Evolutionary conservation across 495 filamentous ascomycete genomes (phyloP).

Genomic region (Monascus purpureus): DNA sequence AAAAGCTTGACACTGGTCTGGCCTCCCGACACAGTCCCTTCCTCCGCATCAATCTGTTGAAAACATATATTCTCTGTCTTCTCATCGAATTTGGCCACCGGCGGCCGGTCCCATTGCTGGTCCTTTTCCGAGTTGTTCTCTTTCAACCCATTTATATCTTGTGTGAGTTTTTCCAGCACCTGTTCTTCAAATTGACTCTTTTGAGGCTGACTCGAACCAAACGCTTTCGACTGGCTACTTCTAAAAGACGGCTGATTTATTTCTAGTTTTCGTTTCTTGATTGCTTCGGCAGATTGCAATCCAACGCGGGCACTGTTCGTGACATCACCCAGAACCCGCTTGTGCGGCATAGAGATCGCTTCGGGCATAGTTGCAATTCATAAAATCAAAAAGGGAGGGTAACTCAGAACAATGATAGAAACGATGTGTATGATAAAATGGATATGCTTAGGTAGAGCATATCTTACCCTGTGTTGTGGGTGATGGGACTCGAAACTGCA

Average conservation of each 20-base stretch:
- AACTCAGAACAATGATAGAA: no score
- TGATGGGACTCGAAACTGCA: neutral
- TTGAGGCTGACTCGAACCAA: conserved; percentile 60
- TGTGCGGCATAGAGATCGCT: conserved; percentile 34
- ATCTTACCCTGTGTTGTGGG: neutral
- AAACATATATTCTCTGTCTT: conserved; percentile 61
- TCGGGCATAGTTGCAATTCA: conserved; percentile 32
- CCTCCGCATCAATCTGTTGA: conserved; percentile 92
- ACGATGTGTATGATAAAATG: no score
- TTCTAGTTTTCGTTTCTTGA: conserved; percentile 75
- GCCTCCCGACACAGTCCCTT: conserved; percentile 61
- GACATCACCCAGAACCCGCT: conserved; percentile 46
- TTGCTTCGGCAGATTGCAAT: conserved; percentile 30
- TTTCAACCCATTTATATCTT: conserved; percentile 77
- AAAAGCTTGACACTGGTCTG: conserved; percentile 74
- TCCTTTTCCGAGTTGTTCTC: conserved; percentile 79
- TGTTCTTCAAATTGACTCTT: conserved; percentile 91
- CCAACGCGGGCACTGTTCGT: conserved; percentile 36
- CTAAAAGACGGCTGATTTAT: conserved; percentile 41
- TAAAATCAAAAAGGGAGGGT: conserved; percentile 3
- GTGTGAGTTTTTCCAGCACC: conserved; percentile 84
- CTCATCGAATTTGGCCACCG: conserved; percentile 58
- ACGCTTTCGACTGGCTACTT: conserved; percentile 37
- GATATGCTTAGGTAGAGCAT: no score
- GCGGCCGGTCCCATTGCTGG: conserved; percentile 82